Percentiles rank a stretch among this genome's conserved stretches.
phyloP scores from a whole-genome alignment of 2,329 filamentous ascomycete species.

The Fusarium protoensiforme region DNA sequence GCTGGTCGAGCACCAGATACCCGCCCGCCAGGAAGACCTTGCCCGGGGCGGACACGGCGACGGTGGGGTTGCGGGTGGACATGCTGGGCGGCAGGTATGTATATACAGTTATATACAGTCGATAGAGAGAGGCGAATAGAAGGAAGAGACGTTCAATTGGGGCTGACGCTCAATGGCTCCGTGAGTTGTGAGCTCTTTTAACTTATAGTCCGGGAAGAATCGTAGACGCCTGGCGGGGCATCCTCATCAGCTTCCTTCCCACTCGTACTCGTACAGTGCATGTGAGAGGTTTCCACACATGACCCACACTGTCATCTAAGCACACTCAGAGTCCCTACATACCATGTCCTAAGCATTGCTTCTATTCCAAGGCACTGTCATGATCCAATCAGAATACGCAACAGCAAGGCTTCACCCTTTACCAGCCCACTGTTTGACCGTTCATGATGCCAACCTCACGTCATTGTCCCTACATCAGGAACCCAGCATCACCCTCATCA shows the following conservation, averaged over 20 bases:
- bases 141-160: not conserved
- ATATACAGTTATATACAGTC: not conserved
- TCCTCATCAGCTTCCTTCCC: conserved; percentile 16
- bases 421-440: not conserved
- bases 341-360: not conserved
- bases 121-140: not conserved
- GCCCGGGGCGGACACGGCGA: conserved; percentile 87
- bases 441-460: conserved; percentile 27
- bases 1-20: conserved; percentile 91
- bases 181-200: conserved; percentile 25
- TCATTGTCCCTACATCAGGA: not conserved
- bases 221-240: conserved; percentile 35
- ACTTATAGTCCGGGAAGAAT: conserved; percentile 33
- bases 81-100: conserved; percentile 7
- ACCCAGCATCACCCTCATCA: not conserved
- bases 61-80: conserved; percentile 48
- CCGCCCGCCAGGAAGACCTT: conserved; percentile 96
- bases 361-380: not conserved
- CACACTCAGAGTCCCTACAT: not conserved
- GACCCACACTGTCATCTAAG: conserved; percentile 26
- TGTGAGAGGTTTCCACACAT: not conserved
- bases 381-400: conserved; percentile 8
- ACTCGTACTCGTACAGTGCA: conserved; percentile 30
- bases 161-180: conserved; percentile 1
- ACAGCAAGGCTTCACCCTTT: not conserved